phyloP scores from a whole-genome alignment of 495 filamentous ascomycete genomes.

The Tuber magnatum region DNA sequence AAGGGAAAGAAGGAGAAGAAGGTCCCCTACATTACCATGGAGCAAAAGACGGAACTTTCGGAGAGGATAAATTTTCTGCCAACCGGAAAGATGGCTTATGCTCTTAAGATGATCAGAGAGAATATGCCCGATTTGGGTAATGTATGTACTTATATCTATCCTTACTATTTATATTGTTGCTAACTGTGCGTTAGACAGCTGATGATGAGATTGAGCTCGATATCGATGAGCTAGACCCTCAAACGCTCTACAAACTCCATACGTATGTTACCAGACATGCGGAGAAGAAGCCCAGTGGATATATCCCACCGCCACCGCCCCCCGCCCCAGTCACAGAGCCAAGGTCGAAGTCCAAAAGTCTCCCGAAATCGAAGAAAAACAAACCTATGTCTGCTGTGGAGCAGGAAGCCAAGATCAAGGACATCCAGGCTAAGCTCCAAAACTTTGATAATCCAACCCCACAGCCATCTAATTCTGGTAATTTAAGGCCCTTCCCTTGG shows the following conservation, averaged over 20 bases:
- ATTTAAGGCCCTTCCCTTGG: slow-evolving; percentile 1
- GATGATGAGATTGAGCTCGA: slow-evolving; percentile 53
- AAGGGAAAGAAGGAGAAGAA: slow-evolving; percentile 37
- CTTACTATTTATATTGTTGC: not conserved
- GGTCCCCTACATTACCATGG: slow-evolving; percentile 38
- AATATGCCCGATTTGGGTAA: slow-evolving; percentile 70
- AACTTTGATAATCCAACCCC: slow-evolving; percentile 39
- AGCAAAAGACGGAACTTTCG: slow-evolving; percentile 46
- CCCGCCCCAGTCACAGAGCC: slow-evolving; percentile 26
- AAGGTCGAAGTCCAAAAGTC: slow-evolving; percentile 46
- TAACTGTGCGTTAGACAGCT: slow-evolving; percentile 26
- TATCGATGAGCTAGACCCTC: slow-evolving; percentile 45
- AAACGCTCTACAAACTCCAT: slow-evolving; percentile 40
- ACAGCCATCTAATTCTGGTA: slow-evolving; percentile 34
- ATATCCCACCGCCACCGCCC: slow-evolving; percentile 37
- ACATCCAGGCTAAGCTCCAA: slow-evolving; percentile 48
- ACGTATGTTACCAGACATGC: slow-evolving; percentile 40
- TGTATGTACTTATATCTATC: slow-evolving; percentile 31
- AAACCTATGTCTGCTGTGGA: slow-evolving; percentile 96
- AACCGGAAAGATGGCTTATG: slow-evolving; percentile 58
- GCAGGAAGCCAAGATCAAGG: slow-evolving; percentile 79
- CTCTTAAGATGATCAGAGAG: slow-evolving; percentile 81
- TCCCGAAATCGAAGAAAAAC: slow-evolving; percentile 83
- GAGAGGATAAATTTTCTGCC: slow-evolving; percentile 42
- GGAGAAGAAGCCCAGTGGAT: slow-evolving; percentile 28